A percentile compares a stretch with the other conserved stretches of the same genome.
Conservation (phyloP, 441 rosid genomes). For the Jatropha multifida region DNA sequence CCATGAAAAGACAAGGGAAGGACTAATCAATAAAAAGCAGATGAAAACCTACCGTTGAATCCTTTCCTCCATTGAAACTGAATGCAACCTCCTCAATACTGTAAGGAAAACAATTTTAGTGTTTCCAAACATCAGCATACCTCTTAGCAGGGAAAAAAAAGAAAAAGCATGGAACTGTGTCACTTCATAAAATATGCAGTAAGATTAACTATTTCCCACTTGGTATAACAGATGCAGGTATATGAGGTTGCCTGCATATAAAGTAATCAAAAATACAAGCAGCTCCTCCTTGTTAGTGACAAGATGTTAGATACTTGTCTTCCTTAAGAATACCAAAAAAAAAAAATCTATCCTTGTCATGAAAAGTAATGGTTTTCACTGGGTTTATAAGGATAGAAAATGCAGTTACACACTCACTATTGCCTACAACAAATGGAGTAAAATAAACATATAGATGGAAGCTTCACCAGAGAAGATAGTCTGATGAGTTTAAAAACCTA, state of each 20-base stretch:
- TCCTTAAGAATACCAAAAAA: background rate
- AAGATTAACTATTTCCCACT: conserved; percentile 16
- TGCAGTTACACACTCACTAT: background rate
- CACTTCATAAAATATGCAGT: conserved; percentile 15
- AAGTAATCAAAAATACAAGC: background rate
- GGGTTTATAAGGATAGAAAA: background rate
- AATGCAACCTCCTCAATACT: conserved; percentile 96
- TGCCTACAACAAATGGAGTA: background rate
- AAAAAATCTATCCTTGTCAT: background rate
- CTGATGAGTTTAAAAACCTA: background rate
- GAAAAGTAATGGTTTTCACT: background rate
- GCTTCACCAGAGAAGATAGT: background rate
- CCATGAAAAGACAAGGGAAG: conserved; percentile 21
- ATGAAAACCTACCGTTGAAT: conserved; percentile 78
- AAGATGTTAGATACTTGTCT: background rate
- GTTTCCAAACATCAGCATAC: conserved; percentile 25
- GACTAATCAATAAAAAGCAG: conserved; percentile 14
- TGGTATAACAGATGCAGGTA: background rate
- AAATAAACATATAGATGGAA: background rate
- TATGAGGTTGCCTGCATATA: background rate
- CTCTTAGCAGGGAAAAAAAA: conserved; percentile 9
- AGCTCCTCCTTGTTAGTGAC: background rate
- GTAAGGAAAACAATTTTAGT: conserved; percentile 30
- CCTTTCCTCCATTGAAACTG: conserved; percentile 99
- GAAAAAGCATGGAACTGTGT: background rate